A percentile compares a stretch with the other conserved stretches of the same genome.
These are phyloP conservation scores for Phytophthora rubi DNA, from an alignment of 352 stramenopile genomes.

Conservation along the genomic window DNA sequence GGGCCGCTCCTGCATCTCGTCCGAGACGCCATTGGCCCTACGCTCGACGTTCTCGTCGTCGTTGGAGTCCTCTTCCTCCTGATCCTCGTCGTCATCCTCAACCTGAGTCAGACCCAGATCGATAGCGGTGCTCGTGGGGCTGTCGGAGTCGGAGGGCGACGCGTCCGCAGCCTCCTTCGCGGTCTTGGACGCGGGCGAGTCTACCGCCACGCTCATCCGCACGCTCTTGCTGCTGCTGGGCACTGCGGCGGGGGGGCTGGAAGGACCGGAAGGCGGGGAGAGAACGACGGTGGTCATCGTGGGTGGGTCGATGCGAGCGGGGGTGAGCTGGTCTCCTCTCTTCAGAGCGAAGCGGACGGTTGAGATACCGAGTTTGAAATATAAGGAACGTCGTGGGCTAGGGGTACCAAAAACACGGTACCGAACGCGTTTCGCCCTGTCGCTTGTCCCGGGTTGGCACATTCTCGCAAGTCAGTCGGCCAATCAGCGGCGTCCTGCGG, in stretches of 20 bases:
- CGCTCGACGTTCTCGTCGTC: slow-evolving; percentile 36
- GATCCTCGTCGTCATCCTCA: slow-evolving; percentile 20
- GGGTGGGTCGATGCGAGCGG: neutral
- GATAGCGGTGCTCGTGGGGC: slow-evolving; percentile 29
- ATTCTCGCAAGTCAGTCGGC: slow-evolving; percentile 19
- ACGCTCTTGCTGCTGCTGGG: slow-evolving; percentile 33
- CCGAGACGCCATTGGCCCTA: slow-evolving; percentile 17
- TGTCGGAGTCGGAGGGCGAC: slow-evolving; percentile 23
- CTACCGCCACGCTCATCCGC: slow-evolving; percentile 27
- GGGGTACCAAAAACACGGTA: too few relatives aligned
- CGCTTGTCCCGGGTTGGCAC: neutral
- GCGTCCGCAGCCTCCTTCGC: slow-evolving; percentile 25
- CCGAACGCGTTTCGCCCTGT: neutral
- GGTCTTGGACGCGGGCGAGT: slow-evolving; percentile 2
- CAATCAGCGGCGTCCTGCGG: slow-evolving; percentile 12
- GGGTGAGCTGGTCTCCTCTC: slow-evolving; percentile 2
- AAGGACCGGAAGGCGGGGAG: slow-evolving; percentile 37
- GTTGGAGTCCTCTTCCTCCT: slow-evolving; percentile 27
- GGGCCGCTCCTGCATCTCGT: slow-evolving; percentile 36
- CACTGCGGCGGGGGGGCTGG: slow-evolving; percentile 28
- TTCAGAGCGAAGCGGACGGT: slow-evolving; percentile 24
- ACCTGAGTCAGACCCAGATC: slow-evolving; percentile 14
- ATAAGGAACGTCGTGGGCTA: slow-evolving; percentile 17
- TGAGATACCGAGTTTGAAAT: slow-evolving; percentile 31
- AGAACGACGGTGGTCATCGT: slow-evolving; percentile 66